phyloP scores from a whole-genome alignment of 768 basidiomycete species.

The Ramaria sp. region DNA sequence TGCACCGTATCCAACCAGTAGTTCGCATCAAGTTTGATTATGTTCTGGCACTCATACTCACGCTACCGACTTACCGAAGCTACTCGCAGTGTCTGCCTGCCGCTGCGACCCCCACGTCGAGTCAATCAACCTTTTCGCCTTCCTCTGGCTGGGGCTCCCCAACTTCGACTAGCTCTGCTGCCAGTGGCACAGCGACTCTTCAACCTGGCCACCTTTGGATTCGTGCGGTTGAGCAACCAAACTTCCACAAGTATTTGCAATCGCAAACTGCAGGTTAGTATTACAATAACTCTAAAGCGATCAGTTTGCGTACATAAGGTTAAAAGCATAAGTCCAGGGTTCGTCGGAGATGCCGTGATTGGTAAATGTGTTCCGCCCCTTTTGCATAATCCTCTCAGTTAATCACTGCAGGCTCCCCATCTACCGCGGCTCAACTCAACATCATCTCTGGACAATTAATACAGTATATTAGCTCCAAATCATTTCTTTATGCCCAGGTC shows the following conservation, averaged over 20 bases:
- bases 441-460: conserved; percentile 44
- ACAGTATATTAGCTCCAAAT: conserved; percentile 25
- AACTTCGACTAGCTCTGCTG: conserved; percentile 13
- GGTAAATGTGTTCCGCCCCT: conserved; percentile 24
- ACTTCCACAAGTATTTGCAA: conserved; percentile 53
- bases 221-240: conserved; percentile 43
- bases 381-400: background rate
- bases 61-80: background rate
- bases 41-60: background rate
- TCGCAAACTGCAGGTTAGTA: conserved; percentile 18
- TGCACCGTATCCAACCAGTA: background rate
- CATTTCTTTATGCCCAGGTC: conserved; percentile 8
- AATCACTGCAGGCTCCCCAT: background rate
- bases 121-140: conserved; percentile 13
- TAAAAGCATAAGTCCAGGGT: background rate
- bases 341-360: conserved; percentile 29
- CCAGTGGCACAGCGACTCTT: conserved; percentile 23
- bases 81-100: conserved; percentile 12
- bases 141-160: conserved; percentile 12
- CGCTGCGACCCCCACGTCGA: conserved; percentile 18
- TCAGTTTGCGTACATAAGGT: background rate
- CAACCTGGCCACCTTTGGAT: conserved; percentile 42
- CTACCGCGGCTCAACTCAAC: conserved; percentile 45
- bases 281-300: background rate
- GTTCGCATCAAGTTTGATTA: background rate